These are phyloP conservation scores for Aspergillus sp. DNA, from an alignment of 2,329 filamentous ascomycete species.

Conservation along the genomic window DNA sequence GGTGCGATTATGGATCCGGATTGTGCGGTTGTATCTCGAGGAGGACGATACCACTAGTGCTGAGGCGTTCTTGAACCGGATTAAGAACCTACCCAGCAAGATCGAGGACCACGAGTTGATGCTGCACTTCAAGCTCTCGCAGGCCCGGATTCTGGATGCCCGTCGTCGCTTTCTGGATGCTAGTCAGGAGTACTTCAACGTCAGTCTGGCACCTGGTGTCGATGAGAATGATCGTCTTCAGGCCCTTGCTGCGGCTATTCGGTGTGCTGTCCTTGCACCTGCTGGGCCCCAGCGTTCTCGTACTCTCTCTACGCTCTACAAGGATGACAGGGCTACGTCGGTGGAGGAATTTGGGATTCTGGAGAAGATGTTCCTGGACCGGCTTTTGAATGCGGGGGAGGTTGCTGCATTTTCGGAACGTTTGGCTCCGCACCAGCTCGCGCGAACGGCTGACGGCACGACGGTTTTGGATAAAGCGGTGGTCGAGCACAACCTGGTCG, in stretches of 20 bases:
- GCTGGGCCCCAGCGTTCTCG: constrained; percentile 79
- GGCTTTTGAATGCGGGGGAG: constrained; percentile 72
- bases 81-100: constrained; percentile 81
- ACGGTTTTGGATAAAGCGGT: constrained; percentile 92
- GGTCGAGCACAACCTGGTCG: constrained; percentile 90
- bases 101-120: constrained; percentile 67
- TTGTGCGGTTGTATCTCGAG: constrained; percentile 89
- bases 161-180: constrained; percentile 85
- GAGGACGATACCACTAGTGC: constrained; percentile 83
- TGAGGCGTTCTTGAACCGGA: constrained; percentile 83
- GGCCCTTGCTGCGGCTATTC: constrained; percentile 78
- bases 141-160: constrained; percentile 88
- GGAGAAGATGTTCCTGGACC: constrained; percentile 95
- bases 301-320: constrained; percentile 77
- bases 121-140: constrained; percentile 81
- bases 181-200: constrained; percentile 77
- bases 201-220: constrained; percentile 71
- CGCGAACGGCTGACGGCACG: constrained; percentile 79
- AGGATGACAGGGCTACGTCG: constrained; percentile 74
- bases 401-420: constrained; percentile 77
- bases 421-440: constrained; percentile 80
- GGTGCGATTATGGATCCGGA: constrained; percentile 82
- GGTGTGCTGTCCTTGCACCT: constrained; percentile 85
- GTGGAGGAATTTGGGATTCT: constrained; percentile 79
- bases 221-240: constrained; percentile 79